These are phyloP conservation scores for Holtermanniella nyarrowii DNA, from an alignment of 768 basidiomycete species.

Conservation along the genomic window DNA sequence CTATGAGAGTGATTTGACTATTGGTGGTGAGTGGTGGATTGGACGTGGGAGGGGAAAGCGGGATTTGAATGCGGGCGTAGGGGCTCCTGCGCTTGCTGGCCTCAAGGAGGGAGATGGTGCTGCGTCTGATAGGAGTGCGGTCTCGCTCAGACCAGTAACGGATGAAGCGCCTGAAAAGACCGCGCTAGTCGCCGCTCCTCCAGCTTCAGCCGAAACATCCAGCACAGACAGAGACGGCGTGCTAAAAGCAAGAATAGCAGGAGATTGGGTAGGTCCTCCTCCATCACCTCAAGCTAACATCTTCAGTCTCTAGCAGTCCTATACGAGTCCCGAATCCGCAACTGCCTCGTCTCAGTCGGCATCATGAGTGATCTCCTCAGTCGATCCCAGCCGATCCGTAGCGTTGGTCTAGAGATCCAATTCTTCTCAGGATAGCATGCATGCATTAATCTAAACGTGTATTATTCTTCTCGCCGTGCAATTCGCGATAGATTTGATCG, in stretches of 20 bases:
- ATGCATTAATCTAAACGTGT: neutral
- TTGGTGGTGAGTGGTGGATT: constrained; percentile 96
- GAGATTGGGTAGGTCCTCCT: constrained; percentile 59
- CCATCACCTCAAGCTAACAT: constrained; percentile 1
- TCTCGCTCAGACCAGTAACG: neutral
- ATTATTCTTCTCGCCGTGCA: neutral
- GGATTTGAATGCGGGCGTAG: constrained; percentile 2
- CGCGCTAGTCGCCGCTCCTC: neutral
- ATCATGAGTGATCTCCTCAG: constrained; percentile 82
- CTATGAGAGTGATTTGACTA: constrained; percentile 90
- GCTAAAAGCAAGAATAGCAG: constrained; percentile 78
- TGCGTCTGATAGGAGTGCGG: constrained; percentile 2
- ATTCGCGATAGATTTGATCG: constrained; percentile 2
- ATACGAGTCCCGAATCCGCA: constrained; percentile 86
- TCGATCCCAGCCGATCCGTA: constrained; percentile 73
- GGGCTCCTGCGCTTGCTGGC: neutral
- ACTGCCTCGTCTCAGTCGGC: constrained; percentile 80
- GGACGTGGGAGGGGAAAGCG: constrained; percentile 46
- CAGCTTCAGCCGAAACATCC: constrained; percentile 2
- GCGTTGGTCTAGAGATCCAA: constrained; percentile 82
- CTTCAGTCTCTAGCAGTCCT: constrained; percentile 72
- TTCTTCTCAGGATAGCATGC: constrained; percentile 53
- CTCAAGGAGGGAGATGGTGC: neutral
- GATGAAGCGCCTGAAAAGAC: neutral
- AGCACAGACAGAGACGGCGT: constrained; percentile 53